Base-by-base conservation (phyloP, 2,329 filamentous ascomycete genomes). In the Trichoderma polysporum region DNA sequence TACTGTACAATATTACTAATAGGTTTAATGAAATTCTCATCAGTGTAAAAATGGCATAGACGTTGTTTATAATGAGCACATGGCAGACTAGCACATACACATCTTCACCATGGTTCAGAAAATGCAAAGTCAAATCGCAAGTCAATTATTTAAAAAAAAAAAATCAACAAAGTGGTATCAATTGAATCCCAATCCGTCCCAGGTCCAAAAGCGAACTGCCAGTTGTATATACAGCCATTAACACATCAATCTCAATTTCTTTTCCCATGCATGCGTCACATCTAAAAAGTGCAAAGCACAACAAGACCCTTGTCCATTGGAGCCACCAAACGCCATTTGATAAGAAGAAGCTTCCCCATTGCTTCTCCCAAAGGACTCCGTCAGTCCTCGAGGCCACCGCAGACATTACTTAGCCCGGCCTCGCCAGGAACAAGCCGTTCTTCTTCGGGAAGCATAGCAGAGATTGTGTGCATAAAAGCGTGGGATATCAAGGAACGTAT, bases 81-180 rank as follows among this genome's bases (percentile, higher is more conserved):
- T n/a, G n/a, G n/a, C n/a, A n/a, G n/a, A n/a, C n/a, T n/a, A n/a
- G n/a, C n/a, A n/a, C 35, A 37, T n/a, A 17, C 39, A 45, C 39
- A 45, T 45, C 13, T 17, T 17, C 2, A 19, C 4, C 2, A 45
- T n/a, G 3, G 4, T 19, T 22, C 17, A 31, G 8, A 33, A 41
- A n/a, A 33, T 31, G 25, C 8, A 10, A 6, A 31, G 31, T 2
- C 15, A 2, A 57, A 37, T 35, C 8, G 25, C 22, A 13, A 19
- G 4, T 50, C 6, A 4, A 25, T 50, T 33, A 47, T 3, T 27
- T 4, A 4, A 25, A 47, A 31, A 2, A 13, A 31, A 22, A n/a
- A n/a, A 62, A 22, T 52, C 59, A 62, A 62, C 47, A 62, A 45
- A 54, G 66, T 68, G 68, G 68, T 69, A 69, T 69, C 68, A 69